These are phyloP conservation scores for Venustampulla echinocandica DNA, from an alignment of 495 filamentous ascomycete genomes.

Conservation along the genomic window DNA sequence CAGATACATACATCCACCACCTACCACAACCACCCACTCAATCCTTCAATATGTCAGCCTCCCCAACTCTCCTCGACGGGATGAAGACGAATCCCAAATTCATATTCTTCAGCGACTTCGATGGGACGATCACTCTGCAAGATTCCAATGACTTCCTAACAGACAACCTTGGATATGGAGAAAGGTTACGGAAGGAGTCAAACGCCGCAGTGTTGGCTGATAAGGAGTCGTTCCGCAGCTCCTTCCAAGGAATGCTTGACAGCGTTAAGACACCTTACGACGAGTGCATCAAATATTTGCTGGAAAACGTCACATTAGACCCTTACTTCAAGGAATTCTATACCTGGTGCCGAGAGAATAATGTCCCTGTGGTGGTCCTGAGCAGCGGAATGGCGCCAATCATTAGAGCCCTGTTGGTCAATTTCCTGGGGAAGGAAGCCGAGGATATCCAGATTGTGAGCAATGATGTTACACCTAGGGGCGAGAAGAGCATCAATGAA, in stretches of 20 bases:
- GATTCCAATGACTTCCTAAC: slow-evolving; percentile 95
- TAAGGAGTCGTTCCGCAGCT: slow-evolving; percentile 65
- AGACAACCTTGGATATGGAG: slow-evolving; percentile 82
- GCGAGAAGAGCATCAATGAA: slow-evolving; percentile 67
- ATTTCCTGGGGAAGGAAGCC: slow-evolving; percentile 64
- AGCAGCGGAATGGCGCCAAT: slow-evolving; percentile 89
- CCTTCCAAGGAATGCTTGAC: slow-evolving; percentile 83
- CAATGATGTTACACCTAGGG: slow-evolving; percentile 61
- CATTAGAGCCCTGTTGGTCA: slow-evolving; percentile 71
- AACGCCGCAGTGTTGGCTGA: slow-evolving; percentile 65
- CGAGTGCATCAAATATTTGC: slow-evolving; percentile 65
- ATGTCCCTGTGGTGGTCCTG: slow-evolving; percentile 85
- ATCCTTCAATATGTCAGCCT: slow-evolving; percentile 13
- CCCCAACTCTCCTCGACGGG: slow-evolving; percentile 36
- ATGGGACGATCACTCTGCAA: slow-evolving; percentile 85
- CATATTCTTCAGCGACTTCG: slow-evolving; percentile 98
- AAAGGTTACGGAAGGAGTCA: slow-evolving; percentile 50
- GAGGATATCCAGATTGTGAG: slow-evolving; percentile 74
- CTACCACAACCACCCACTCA: too few species aligned
- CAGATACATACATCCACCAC: too few species aligned
- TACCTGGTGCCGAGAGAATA: slow-evolving; percentile 66
- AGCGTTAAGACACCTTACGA: slow-evolving; percentile 68
- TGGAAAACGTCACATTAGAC: slow-evolving; percentile 80
- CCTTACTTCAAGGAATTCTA: slow-evolving; percentile 80
- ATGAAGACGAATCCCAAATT: slow-evolving; percentile 63